These are phyloP conservation scores for Vitis amurensis DNA, from an alignment of 164 flowering plant species.

Conservation along the genomic window DNA sequence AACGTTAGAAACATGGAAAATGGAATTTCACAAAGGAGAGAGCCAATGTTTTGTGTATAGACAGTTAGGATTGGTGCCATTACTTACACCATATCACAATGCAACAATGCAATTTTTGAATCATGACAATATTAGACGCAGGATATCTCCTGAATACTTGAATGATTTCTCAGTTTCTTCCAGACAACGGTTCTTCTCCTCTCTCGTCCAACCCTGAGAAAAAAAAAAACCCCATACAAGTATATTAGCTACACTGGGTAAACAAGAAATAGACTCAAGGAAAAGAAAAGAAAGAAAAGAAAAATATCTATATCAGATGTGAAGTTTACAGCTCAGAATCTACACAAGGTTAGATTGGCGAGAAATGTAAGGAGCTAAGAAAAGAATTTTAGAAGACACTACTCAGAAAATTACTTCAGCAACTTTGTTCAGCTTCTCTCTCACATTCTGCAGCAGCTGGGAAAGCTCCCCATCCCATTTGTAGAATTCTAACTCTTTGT, in stretches of 20 bases:
- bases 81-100: conserved; percentile 1
- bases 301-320: no score
- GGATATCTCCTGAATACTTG: conserved; percentile 76
- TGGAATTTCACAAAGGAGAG: no score
- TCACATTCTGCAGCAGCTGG: conserved; percentile 75
- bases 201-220: conserved; percentile 83
- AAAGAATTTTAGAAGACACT: no score
- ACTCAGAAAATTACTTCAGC: conserved; percentile 58
- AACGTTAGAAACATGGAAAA: no score
- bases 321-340: no score
- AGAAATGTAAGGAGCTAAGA: no score
- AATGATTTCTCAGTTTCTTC: conserved; percentile 94
- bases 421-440: conserved; percentile 83
- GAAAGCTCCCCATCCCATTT: conserved; percentile 95
- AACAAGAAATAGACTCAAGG: neutral
- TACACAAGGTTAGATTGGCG: no score
- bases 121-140: conserved; percentile 76
- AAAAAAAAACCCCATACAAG: neutral
- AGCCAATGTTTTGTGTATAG: no score
- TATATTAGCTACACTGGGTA: neutral
- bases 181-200: conserved; percentile 91
- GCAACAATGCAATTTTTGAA: neutral
- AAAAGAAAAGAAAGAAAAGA: neutral
- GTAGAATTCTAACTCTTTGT: conserved; percentile 85
- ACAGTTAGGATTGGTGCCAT: neutral